These are phyloP conservation scores for Microbotryomycetes sp. DNA, from an alignment of 1,284 basidiomycete genomes.

Conservation along the genomic window DNA sequence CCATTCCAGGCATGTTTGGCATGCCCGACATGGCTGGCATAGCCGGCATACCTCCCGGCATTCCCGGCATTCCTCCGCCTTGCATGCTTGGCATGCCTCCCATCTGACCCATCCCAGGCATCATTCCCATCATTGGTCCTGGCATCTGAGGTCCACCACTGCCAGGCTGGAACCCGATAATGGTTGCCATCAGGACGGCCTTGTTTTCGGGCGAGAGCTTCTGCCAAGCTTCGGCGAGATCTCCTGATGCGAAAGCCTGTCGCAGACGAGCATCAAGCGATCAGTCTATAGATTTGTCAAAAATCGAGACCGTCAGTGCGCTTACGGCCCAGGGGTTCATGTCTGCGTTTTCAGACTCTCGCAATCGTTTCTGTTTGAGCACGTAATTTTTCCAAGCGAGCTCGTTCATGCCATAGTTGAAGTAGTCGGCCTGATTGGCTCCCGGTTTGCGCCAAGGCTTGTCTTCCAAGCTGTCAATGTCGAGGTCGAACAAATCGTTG, in stretches of 20 bases:
- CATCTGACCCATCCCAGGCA: conserved; percentile 8
- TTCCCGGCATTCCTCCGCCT: conserved; percentile 3
- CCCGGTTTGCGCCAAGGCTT: conserved; percentile 92
- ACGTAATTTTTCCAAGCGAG: conserved; percentile 89
- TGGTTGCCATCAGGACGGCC: conserved; percentile 34
- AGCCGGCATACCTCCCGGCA: background rate
- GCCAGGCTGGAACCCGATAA: conserved; percentile 32
- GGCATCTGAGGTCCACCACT: conserved; percentile 8
- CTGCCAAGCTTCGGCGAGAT: conserved; percentile 62
- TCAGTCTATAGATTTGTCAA: background rate
- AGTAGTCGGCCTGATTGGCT: conserved; percentile 92
- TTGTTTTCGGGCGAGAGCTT: conserved; percentile 34
- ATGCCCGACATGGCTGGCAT: background rate
- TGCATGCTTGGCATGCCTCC: background rate
- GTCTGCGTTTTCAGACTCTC: conserved; percentile 59
- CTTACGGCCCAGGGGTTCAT: conserved; percentile 40
- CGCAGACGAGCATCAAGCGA: background rate
- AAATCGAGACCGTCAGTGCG: background rate
- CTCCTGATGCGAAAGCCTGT: conserved; percentile 49
- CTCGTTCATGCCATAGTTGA: conserved; percentile 99
- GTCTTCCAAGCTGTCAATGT: conserved; percentile 63
- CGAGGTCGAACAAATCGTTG: conserved; percentile 64
- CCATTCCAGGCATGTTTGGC: background rate
- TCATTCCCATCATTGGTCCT: conserved; percentile 15
- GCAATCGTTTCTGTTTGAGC: conserved; percentile 71